These are phyloP conservation scores for Citrus glauca DNA, from an alignment of 345 rosid genomes.

Conservation along the genomic window DNA sequence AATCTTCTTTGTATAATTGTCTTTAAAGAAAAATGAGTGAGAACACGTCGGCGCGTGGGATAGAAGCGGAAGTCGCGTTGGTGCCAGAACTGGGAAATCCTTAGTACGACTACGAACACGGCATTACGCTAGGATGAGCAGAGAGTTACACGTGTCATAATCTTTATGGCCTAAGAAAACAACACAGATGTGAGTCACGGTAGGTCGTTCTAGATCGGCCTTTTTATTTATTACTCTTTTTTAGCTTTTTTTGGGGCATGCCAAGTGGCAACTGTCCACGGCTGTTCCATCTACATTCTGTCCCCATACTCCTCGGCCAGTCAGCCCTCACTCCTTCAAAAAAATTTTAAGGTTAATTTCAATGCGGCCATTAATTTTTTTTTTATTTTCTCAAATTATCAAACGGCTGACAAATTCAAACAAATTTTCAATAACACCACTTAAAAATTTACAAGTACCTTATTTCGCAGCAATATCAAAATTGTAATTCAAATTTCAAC, in stretches of 20 bases:
- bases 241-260: too few species aligned
- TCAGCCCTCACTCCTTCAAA: too few species aligned
- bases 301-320: too few species aligned
- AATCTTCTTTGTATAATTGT: too few species aligned
- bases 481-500: too few species aligned
- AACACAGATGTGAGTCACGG: conserved; percentile 1
- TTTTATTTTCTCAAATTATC: neutral
- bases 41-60: too few species aligned
- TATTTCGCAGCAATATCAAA: too few species aligned
- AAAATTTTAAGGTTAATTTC: neutral
- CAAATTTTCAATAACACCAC: neutral
- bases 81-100: neutral
- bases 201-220: conserved; percentile 5
- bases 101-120: neutral
- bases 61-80: neutral
- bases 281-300: neutral
- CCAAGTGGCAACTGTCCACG: neutral
- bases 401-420: too few species aligned
- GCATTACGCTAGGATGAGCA: neutral
- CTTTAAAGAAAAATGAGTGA: too few species aligned
- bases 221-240: neutral
- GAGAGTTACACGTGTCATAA: conserved; percentile 10
- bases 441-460: too few species aligned
- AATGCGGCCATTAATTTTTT: neutral
- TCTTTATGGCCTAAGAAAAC: neutral